A percentile compares a stretch with the other conserved stretches of the same genome.
These are phyloP conservation scores for Calycina herbarum DNA, from an alignment of 2,329 filamentous ascomycete species.

Conservation along the genomic window DNA sequence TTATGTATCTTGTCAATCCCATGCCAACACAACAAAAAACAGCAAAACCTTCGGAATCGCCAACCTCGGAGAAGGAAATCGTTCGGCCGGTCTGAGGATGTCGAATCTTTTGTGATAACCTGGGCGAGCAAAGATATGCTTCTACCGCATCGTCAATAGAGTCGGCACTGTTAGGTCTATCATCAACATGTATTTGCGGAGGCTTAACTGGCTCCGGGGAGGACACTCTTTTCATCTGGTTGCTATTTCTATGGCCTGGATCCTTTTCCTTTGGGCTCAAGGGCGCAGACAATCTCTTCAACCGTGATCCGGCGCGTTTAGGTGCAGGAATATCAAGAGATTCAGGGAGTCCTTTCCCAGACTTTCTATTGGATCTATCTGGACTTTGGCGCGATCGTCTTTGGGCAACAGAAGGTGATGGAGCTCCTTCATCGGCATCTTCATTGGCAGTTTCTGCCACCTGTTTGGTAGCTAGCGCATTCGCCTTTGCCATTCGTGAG, in stretches of 20 bases:
- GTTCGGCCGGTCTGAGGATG: slow-evolving; percentile 83
- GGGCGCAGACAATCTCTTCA: slow-evolving; percentile 58
- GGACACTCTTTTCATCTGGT: slow-evolving; percentile 32
- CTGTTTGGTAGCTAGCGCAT: slow-evolving; percentile 27
- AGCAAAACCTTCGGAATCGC: slow-evolving; percentile 85
- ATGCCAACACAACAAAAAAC: slow-evolving; percentile 98
- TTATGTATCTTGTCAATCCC: slow-evolving; percentile 94
- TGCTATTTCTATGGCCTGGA: slow-evolving; percentile 41
- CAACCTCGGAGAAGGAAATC: slow-evolving; percentile 96
- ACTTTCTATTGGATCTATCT: slow-evolving; percentile 39
- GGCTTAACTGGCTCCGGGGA: slow-evolving; percentile 32
- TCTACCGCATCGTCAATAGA: slow-evolving; percentile 88
- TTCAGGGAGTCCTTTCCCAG: slow-evolving; percentile 52
- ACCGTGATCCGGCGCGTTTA: slow-evolving; percentile 57
- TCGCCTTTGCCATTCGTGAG: slow-evolving; percentile 32
- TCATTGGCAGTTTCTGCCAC: slow-evolving; percentile 25
- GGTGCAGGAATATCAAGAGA: slow-evolving; percentile 49
- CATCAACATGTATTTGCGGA: slow-evolving; percentile 51
- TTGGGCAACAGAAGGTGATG: slow-evolving; percentile 67
- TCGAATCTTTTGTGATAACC: slow-evolving; percentile 82
- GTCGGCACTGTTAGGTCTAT: slow-evolving; percentile 76
- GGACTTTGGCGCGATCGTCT: slow-evolving; percentile 48
- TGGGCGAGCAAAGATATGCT: slow-evolving; percentile 77
- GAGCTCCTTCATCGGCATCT: slow-evolving; percentile 61
- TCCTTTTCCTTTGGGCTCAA: slow-evolving; percentile 39